Percentiles rank a stretch among this genome's conserved stretches.
These are phyloP conservation scores for Globisporangium emineosum DNA, from an alignment of 352 stramenopile genomes.

Conservation along the genomic window DNA sequence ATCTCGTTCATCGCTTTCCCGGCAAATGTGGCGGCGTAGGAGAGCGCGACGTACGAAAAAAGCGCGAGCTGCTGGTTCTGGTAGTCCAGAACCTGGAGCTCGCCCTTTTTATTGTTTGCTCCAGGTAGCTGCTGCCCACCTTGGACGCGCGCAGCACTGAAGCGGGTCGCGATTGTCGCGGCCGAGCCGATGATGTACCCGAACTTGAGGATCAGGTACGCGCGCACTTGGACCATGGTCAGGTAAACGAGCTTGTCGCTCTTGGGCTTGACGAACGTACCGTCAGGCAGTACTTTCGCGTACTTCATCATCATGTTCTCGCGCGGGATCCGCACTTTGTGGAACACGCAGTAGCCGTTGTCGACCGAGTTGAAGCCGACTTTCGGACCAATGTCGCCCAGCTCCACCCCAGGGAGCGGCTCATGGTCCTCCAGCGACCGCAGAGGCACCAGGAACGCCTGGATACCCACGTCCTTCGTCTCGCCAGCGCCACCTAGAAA, in stretches of 20 bases:
- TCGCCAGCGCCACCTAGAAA: slow-evolving; percentile 25
- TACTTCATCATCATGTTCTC: slow-evolving; percentile 76
- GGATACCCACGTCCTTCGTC: slow-evolving; percentile 78
- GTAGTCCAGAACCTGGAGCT: slow-evolving; percentile 38
- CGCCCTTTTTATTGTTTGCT: slow-evolving; percentile 15
- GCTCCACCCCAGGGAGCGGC: slow-evolving; percentile 43
- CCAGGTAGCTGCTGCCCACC: slow-evolving; percentile 14
- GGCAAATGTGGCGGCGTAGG: slow-evolving; percentile 40
- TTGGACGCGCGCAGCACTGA: slow-evolving; percentile 30
- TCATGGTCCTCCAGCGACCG: slow-evolving; percentile 79
- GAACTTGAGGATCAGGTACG: slow-evolving; percentile 12
- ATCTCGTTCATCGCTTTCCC: slow-evolving; percentile 24
- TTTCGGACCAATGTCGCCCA: slow-evolving; percentile 71
- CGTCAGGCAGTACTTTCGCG: slow-evolving; percentile 53
- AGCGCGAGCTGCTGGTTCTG: slow-evolving; percentile 38
- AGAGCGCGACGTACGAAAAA: slow-evolving; percentile 38
- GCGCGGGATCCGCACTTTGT: slow-evolving; percentile 68
- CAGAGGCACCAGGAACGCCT: slow-evolving; percentile 95
- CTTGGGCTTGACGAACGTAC: slow-evolving; percentile 58
- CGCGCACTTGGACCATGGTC: slow-evolving; percentile 31
- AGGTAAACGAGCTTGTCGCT: slow-evolving; percentile 59
- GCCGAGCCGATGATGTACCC: slow-evolving; percentile 14
- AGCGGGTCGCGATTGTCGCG: slow-evolving; percentile 29
- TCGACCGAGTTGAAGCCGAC: slow-evolving; percentile 72
- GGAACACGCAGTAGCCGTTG: slow-evolving; percentile 74